A percentile compares a stretch with the other conserved stretches of the same genome.
Evolutionary conservation across 495 filamentous ascomycete genomes (phyloP).

Genomic region (Penicillium verhagenii): DNA sequence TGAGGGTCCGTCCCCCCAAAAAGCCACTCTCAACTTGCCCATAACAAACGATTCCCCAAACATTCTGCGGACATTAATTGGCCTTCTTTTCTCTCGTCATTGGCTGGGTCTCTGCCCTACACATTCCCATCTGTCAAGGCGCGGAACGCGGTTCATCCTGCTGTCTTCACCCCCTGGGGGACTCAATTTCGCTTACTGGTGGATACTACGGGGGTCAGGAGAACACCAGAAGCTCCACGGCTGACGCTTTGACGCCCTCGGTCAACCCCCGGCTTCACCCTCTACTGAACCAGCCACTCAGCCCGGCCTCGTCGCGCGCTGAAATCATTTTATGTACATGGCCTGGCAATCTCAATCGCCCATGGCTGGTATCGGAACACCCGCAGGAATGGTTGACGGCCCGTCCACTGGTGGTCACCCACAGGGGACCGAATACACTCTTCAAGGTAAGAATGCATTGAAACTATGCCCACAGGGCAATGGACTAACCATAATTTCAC

Average conservation of each 20-base stretch:
- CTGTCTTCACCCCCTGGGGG: constrained; percentile 19
- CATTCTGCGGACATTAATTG: constrained; percentile 16
- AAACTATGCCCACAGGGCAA: not conserved
- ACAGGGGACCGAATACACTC: constrained; percentile 93
- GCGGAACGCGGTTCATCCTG: constrained; percentile 22
- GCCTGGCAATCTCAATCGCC: constrained; percentile 62
- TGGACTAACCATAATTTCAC: not conserved
- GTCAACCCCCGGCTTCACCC: constrained; percentile 1
- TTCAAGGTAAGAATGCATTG: constrained; percentile 67
- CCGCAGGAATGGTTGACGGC: constrained; percentile 52
- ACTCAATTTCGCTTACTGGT: constrained; percentile 20
- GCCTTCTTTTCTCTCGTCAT: constrained; percentile 6
- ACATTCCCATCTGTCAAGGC: constrained; percentile 12
- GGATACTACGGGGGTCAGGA: constrained; percentile 28
- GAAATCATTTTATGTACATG: constrained; percentile 37
- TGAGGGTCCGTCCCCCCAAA: constrained; percentile 10
- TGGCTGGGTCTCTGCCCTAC: not conserved
- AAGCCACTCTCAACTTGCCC: constrained; percentile 21
- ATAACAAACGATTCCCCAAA: constrained; percentile 27
- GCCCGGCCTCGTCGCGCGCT: not conserved
- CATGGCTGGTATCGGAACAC: constrained; percentile 64
- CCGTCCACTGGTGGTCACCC: constrained; percentile 59
- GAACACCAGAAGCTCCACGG: constrained; percentile 18
- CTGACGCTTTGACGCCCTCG: constrained; percentile 4
- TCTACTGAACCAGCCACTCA: not conserved